Percentiles rank a stretch among this genome's conserved stretches.
Evolutionary conservation across 106 monocot species (phyloP).

Genomic region (Dendrobium chrysotoxum): DNA sequence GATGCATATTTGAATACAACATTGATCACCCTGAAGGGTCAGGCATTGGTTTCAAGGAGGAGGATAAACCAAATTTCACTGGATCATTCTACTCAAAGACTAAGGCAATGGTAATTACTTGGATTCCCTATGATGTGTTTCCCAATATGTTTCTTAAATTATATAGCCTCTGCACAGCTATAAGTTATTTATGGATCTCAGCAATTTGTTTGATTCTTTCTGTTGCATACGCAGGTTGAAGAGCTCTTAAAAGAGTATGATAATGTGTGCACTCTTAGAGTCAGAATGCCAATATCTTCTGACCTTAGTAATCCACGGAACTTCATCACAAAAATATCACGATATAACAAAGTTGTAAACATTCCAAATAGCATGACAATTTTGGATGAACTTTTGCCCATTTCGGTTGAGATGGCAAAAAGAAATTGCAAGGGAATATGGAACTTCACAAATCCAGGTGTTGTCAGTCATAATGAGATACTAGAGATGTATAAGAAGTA

Average conservation of each 20-base stretch:
- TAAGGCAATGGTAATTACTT: slow-evolving; percentile 43
- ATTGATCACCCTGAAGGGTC: slow-evolving; percentile 43
- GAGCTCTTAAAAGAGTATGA: slow-evolving; percentile 47
- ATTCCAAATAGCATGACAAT: slow-evolving; percentile 23
- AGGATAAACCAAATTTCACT: slow-evolving; percentile 44
- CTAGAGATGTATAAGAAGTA: slow-evolving; percentile 17
- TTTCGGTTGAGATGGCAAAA: slow-evolving; percentile 18
- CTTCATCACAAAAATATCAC: slow-evolving; percentile 18
- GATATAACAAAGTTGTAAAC: slow-evolving; percentile 17
- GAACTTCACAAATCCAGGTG: slow-evolving; percentile 20
- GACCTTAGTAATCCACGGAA: slow-evolving; percentile 20
- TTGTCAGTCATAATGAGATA: slow-evolving; percentile 20
- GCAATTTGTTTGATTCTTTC: not conserved
- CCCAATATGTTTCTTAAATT: too few relatives aligned
- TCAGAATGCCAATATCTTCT: slow-evolving; percentile 21
- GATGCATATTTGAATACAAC: slow-evolving; percentile 58
- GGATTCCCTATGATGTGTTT: not conserved
- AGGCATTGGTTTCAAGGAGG: slow-evolving; percentile 52
- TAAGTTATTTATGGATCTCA: not conserved
- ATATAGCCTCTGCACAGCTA: not conserved
- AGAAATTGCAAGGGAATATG: slow-evolving; percentile 17
- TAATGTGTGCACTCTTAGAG: slow-evolving; percentile 28
- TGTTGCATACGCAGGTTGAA: slow-evolving; percentile 17
- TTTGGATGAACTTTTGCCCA: slow-evolving; percentile 13
- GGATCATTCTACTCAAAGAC: slow-evolving; percentile 61